Base-by-base conservation (phyloP, 768 basidiomycete genomes). In the Cantharellus anzutake region DNA sequence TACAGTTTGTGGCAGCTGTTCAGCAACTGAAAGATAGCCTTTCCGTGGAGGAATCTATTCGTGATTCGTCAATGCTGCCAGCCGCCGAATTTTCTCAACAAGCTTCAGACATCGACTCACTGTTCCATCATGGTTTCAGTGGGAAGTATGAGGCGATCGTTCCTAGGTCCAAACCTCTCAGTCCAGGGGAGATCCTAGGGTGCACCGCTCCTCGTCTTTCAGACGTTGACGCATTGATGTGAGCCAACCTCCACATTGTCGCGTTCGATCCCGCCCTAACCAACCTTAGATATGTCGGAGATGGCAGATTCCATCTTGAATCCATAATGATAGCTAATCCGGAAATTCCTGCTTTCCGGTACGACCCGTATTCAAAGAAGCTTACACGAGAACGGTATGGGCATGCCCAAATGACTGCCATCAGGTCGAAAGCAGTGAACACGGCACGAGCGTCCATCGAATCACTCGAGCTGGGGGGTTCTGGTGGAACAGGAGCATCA, bases 321-420 rank as follows among this genome's bases (percentile, higher is more conserved):
- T 87, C 90, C 11, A 92, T 97, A 69, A 99, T 99, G 96, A 96
- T 99, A 61, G 91, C 92, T n/a, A 99, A 99, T 69, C 96, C 96
- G 0, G 71, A 78, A 39, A 77, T 98, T 16, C 92, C 96, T 5
- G 93, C 96, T 0, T 99, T 96, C 73, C 81, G 96, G 29, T 99
- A 98, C 71, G 96, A 98, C 67, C 96, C 96, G 2, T 99, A 98
- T 70, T 89, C 91, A 29, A 99, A 99, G 71, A 96, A 92, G 67
- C 76, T 99, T 57, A 97, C 96, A 1, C 74, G 90, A 60, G 96
- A 99, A 68, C 77, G 81, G 2, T 99, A 98, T 64, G 78, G 90
- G 65, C 91, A 98, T 66, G 69, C 72, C 4, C 84, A 91, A 72
- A 99, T 99, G 96, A 79, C 83, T 53, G 67, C 69, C 0, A 71